Base-by-base conservation (phyloP, 2,329 filamentous ascomycete genomes). In the Trichophyton verrucosum region DNA sequence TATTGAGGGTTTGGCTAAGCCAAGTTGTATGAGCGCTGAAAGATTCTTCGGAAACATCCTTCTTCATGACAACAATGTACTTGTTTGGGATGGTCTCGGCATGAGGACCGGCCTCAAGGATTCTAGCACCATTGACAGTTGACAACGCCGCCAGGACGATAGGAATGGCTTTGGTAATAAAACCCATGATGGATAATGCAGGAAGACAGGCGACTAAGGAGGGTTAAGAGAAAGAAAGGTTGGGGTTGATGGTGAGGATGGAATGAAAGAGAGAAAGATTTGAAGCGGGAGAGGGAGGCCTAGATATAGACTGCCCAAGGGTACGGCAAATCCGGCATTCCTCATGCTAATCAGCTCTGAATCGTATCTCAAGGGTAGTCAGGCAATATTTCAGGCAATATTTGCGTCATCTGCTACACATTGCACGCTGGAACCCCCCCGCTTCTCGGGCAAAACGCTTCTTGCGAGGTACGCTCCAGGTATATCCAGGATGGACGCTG, bases 51-150 rank as follows among this genome's bases (percentile, higher is more conserved):
- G 59, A 53, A 40, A 62, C 17, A 15, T 38, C 24, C 4, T 57
- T 36, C 53, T 62, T 61, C 61, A 62, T 62, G 20, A 62, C 61
- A 36, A 62, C 55, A 38, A 62, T 62, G 27, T 62, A 62, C 13
- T 27, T 20, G 38, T 59, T 56, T 20, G 61, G 59, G 24, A 62
- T 59, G 17, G 57, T 42, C 38, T 62, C 46, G 11, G 36, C 55
- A 20, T 40, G 27, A 8, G 24, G 15, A n/a, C 38, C 20, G 24
- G 47, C 47, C n/a, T 47, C 49, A 15, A 62, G 57, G 17, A 62
- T 58, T 24, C 51, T 27, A 33, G 58, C 61, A 22, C 53, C 61
- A 42, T 62, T 42, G 36, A 58, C 51, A 22, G 44, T n/a, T 4
- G 61, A 46, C 47, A 61, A 33, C 38, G 59, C 61, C 55, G 61